Evolutionary conservation across 1,284 basidiomycete genomes (phyloP).

Genomic region (Moesziomyces sp.): DNA sequence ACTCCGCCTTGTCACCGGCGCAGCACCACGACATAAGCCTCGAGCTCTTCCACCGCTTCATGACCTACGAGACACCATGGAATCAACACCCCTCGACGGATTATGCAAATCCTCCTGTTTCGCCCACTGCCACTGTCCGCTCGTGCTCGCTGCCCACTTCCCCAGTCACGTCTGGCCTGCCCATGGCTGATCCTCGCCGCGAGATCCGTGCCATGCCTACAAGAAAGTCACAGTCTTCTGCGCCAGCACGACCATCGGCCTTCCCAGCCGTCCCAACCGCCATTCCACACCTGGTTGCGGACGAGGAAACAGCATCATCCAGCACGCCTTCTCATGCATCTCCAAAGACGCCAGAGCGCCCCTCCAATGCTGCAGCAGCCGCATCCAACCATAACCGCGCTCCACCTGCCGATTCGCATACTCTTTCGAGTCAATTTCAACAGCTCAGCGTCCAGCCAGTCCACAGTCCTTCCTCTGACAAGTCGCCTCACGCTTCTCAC

Average conservation of each 20-base stretch:
- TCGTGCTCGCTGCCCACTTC: neutral
- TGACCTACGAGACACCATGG: slow-evolving; percentile 20
- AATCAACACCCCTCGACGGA: neutral
- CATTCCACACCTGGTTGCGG: neutral
- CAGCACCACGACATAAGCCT: slow-evolving; percentile 17
- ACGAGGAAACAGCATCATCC: neutral
- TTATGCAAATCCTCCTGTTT: neutral
- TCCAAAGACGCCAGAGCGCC: neutral
- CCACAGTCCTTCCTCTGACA: neutral
- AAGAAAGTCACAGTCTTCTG: neutral
- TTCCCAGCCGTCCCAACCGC: neutral
- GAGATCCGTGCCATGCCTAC: slow-evolving; percentile 19
- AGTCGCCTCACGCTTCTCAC: neutral
- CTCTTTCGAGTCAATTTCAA: slow-evolving; percentile 21
- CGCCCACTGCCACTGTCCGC: neutral
- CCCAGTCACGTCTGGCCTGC: neutral
- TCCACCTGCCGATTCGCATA: slow-evolving; percentile 1
- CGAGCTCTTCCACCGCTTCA: slow-evolving; percentile 32
- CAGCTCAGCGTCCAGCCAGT: slow-evolving; percentile 7
- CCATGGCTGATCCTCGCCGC: slow-evolving; percentile 4
- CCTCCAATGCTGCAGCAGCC: neutral
- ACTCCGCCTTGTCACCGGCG: neutral
- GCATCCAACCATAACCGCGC: too few relatives aligned
- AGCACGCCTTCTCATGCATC: neutral
- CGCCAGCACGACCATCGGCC: neutral